Conservation (phyloP, 306 rosid species). For the Cicer bijugum region DNA sequence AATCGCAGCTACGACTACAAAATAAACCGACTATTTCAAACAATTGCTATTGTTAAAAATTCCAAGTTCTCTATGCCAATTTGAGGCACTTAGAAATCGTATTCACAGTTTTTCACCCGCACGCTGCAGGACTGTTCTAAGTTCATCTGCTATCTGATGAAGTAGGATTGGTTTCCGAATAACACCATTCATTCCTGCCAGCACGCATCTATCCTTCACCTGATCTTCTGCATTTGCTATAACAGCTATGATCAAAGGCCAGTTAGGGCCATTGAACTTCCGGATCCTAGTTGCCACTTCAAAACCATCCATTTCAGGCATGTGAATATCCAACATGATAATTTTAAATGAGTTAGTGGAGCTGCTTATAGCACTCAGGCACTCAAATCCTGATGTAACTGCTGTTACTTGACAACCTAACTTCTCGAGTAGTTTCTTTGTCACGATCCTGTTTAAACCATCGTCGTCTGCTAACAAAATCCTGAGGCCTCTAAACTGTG, state of each 20-base stretch:
- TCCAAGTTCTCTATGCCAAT: neutral
- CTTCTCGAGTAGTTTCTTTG: constrained; percentile 81
- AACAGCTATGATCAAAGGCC: constrained; percentile 79
- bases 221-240: constrained; percentile 71
- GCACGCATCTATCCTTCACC: constrained; percentile 70
- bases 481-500: constrained; percentile 63
- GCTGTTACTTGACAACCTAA: constrained; percentile 75
- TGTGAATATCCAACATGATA: constrained; percentile 73
- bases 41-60: constrained; percentile 33
- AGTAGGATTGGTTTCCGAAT: constrained; percentile 73
- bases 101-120: constrained; percentile 59
- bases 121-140: constrained; percentile 57
- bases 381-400: constrained; percentile 76
- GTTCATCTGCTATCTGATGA: constrained; percentile 69
- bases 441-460: constrained; percentile 68
- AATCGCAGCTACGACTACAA: constrained; percentile 36
- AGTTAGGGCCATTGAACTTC: constrained; percentile 55
- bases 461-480: constrained; percentile 74
- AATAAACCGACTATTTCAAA: constrained; percentile 34
- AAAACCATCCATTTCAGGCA: constrained; percentile 88
- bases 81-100: neutral
- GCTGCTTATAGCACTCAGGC: constrained; percentile 56
- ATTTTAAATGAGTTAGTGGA: constrained; percentile 53
- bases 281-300: constrained; percentile 70
- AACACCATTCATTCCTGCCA: constrained; percentile 77